phyloP scores from a whole-genome alignment of 495 filamentous ascomycete species.

The Tuber calosporum region DNA sequence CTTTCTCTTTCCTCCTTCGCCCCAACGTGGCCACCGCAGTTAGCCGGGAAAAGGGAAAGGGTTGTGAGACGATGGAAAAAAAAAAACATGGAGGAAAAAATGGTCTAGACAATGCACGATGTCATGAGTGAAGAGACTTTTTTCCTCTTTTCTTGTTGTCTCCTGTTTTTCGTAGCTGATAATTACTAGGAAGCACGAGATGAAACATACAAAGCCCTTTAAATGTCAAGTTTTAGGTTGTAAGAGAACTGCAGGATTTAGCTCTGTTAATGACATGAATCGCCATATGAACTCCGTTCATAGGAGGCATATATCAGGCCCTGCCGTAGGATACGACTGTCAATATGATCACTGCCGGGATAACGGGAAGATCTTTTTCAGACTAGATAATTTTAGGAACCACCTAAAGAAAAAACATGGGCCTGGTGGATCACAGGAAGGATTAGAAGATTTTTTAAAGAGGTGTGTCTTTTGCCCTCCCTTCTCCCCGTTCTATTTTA shows the following conservation, averaged over 20 bases:
- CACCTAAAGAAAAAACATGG: constrained; percentile 75
- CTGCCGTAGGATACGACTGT: constrained; percentile 54
- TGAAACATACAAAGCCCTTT: constrained; percentile 67
- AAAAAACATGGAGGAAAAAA: neutral
- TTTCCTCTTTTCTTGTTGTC: constrained; percentile 5
- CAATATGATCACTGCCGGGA: constrained; percentile 56
- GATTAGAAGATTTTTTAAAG: constrained; percentile 35
- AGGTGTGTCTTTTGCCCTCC: constrained; percentile 31
- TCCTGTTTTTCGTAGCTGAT: constrained; percentile 17
- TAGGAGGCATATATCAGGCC: constrained; percentile 44
- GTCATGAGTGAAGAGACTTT: neutral
- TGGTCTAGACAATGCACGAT: neutral
- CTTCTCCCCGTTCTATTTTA: constrained; percentile 8
- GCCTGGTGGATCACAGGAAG: constrained; percentile 11
- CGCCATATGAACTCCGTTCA: constrained; percentile 68
- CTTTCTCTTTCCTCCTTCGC: neutral
- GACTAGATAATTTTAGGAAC: constrained; percentile 83
- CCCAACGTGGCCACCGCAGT: neutral
- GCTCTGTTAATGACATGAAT: constrained; percentile 71
- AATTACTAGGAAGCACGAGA: constrained; percentile 66
- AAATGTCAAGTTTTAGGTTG: constrained; percentile 60
- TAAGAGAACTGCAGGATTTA: constrained; percentile 58
- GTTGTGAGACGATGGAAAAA: neutral
- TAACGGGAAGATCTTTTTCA: constrained; percentile 72
- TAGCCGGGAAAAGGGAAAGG: neutral